A percentile compares a stretch with the other conserved stretches of the same genome.
Evolutionary conservation across 1,139 yeast species (phyloP).

Genomic region (Blastobotrys malaysiensis): DNA sequence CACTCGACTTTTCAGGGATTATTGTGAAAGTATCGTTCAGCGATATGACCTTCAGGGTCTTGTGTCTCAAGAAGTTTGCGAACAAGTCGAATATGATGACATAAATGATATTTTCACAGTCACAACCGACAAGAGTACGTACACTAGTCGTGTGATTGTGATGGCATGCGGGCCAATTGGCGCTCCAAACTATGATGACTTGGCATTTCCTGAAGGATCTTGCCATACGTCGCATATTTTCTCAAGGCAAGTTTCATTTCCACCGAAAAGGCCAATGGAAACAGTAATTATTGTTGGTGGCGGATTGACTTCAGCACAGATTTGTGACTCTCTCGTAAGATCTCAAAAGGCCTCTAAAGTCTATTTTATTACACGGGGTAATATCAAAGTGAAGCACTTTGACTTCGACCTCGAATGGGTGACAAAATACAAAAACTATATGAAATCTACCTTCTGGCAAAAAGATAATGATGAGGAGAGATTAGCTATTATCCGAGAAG

Average conservation of each 20-base stretch:
- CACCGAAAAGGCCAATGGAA: slow-evolving; percentile 17
- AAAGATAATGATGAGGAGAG: slow-evolving; percentile 43
- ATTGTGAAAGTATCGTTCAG: slow-evolving; percentile 37
- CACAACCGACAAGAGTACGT: slow-evolving; percentile 16
- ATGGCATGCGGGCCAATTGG: slow-evolving; percentile 44
- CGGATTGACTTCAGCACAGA: slow-evolving; percentile 46
- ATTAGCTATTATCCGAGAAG: slow-evolving; percentile 39
- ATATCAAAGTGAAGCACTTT: slow-evolving; percentile 44
- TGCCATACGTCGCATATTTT: slow-evolving; percentile 46
- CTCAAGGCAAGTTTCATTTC: slow-evolving; percentile 21
- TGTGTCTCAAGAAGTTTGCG: slow-evolving; percentile 38
- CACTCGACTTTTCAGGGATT: slow-evolving; percentile 39
- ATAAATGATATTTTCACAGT: slow-evolving; percentile 10
- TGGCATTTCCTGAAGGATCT: slow-evolving; percentile 32
- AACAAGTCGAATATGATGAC: slow-evolving; percentile 31
- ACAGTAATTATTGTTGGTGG: slow-evolving; percentile 44
- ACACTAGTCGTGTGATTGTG: slow-evolving; percentile 38
- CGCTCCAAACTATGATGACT: slow-evolving; percentile 28
- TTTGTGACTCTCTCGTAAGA: slow-evolving; percentile 40
- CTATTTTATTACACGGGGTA: slow-evolving; percentile 39
- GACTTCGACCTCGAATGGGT: slow-evolving; percentile 51
- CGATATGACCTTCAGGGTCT: slow-evolving; percentile 35
- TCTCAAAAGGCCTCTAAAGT: slow-evolving; percentile 34
- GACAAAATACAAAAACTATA: slow-evolving; percentile 43
- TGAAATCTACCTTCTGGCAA: slow-evolving; percentile 41